Base-by-base conservation (phyloP, 176 grass and related monocot species). In the Oryza australiensis region DNA sequence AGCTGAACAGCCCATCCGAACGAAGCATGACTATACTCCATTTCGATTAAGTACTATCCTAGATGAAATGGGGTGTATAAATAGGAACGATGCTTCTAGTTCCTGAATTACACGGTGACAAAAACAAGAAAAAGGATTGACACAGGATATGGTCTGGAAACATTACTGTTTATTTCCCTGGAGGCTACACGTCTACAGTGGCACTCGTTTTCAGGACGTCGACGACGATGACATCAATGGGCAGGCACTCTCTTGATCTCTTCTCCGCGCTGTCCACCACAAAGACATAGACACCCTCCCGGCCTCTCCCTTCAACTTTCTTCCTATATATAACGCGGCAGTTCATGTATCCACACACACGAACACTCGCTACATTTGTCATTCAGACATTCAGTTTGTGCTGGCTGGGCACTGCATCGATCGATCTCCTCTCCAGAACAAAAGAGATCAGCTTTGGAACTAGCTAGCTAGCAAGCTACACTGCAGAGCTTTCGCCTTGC, bases 211-310 rank as follows among this genome's bases (percentile, higher is more conserved):
- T 85, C 82, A 70, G 23, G 77, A 70, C 10, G 38, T 8, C 38
- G 77, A 70, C 10, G 38, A 9, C 38, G 38, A 85, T 78, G 87
- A n/a, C 70, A 64, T 89, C 82, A 81, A 89, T 81, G 51, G 24
- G 41, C 32, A 16, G 66, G 73, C 79, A 75, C 37, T 14, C 35
- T 22, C 59, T n/a, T n/a, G n/a, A n/a, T n/a, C n/a, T 53, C 26
- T 14, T 7, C 35, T 45, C 27, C 49, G 20, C 64, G 20, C 64
- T 32, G 4, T 12, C 37, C 32, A 12, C n/a, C n/a, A n/a, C n/a
- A n/a, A n/a, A n/a, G n/a, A n/a, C n/a, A n/a, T n/a, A n/a, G n/a
- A n/a, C 20, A 55, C 69, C 27, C 35, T 37, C n/a, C n/a, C n/a
- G n/a, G n/a, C n/a, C 75, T 51, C n/a, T 62, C 26, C 41, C 48